A percentile compares a stretch with the other conserved stretches of the same genome.
Conservation (phyloP, 2,329 filamentous ascomycete species). For the Monosporascus sp. region DNA sequence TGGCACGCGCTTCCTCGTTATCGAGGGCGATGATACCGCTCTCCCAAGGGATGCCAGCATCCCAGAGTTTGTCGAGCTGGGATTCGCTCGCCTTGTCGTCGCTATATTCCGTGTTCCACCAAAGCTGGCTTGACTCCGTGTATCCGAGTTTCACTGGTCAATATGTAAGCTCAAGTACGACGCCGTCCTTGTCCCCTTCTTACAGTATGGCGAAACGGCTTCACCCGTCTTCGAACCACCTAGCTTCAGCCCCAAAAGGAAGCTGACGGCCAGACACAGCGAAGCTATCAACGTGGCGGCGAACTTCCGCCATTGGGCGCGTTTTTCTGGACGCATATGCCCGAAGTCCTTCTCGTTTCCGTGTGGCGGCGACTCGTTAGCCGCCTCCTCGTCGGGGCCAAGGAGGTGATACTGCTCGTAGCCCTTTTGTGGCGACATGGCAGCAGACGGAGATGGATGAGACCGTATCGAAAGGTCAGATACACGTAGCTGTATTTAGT, state of each 20-base stretch:
- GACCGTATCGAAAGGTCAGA: not conserved
- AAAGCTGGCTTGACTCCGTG: slow-evolving; percentile 9
- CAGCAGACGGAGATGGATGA: not conserved
- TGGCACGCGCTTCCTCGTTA: not conserved
- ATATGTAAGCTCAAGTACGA: not conserved
- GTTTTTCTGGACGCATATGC: not conserved
- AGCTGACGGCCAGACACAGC: not conserved
- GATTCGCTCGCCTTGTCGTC: not conserved
- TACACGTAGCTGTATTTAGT: not conserved
- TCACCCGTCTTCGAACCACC: not conserved
- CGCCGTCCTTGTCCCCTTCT: not conserved
- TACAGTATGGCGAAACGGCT: not conserved
- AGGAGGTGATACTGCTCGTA: not conserved
- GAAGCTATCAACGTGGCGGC: not conserved
- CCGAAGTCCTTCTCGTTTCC: not conserved
- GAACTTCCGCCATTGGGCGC: not conserved
- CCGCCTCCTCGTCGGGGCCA: not conserved
- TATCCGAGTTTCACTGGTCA: slow-evolving; percentile 9
- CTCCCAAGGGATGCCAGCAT: not conserved
- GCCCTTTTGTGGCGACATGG: not conserved
- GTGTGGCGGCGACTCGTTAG: not conserved
- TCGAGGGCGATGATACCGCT: not conserved
- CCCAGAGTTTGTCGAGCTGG: slow-evolving; percentile 1
- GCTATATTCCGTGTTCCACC: slow-evolving; percentile 2
- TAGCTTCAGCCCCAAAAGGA: not conserved